Conservation (phyloP, 257 asterid genomes). For the Orobanche coerulescens region DNA sequence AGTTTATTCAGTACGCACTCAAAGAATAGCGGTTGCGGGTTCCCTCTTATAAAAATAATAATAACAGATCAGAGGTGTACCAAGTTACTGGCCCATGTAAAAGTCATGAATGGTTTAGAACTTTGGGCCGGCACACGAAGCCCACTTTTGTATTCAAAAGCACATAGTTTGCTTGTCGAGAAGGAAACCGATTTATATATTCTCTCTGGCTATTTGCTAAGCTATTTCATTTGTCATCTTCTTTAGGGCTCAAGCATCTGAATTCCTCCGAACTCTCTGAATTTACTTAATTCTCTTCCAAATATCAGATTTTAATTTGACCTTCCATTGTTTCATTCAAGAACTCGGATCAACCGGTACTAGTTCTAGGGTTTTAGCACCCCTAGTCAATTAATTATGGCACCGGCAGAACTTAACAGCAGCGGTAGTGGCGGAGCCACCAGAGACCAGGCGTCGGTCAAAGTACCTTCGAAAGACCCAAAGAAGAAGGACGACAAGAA, state of each 20-base stretch:
- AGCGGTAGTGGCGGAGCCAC: constrained; percentile 40
- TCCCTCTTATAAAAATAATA: too few species aligned
- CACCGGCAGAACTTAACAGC: constrained; percentile 47
- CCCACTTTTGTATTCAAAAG: not conserved
- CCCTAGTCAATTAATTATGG: constrained; percentile 22
- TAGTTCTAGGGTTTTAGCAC: constrained; percentile 30
- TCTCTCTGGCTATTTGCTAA: not conserved
- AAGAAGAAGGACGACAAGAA: constrained; percentile 94
- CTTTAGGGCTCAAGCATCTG: constrained; percentile 18
- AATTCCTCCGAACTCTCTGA: constrained; percentile 8
- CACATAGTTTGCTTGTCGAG: constrained; percentile 23
- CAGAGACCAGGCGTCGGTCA: constrained; percentile 44
- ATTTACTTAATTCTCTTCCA: not conserved
- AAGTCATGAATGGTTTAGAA: not conserved
- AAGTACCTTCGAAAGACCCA: constrained; percentile 63
- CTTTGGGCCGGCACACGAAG: not conserved
- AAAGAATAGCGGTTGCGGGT: too few species aligned
- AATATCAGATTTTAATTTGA: not conserved
- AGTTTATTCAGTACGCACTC: too few species aligned
- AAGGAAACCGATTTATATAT: constrained; percentile 21
- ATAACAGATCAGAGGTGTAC: too few species aligned
- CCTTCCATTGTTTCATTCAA: not conserved
- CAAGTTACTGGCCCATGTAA: not conserved
- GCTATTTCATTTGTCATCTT: not conserved
- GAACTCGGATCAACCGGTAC: not conserved